Evolutionary conservation across 75 land plant genomes (phyloP), one percentile per base, ranked within the genome.

Genomic region (Sequoia sempervirens): DNA sequence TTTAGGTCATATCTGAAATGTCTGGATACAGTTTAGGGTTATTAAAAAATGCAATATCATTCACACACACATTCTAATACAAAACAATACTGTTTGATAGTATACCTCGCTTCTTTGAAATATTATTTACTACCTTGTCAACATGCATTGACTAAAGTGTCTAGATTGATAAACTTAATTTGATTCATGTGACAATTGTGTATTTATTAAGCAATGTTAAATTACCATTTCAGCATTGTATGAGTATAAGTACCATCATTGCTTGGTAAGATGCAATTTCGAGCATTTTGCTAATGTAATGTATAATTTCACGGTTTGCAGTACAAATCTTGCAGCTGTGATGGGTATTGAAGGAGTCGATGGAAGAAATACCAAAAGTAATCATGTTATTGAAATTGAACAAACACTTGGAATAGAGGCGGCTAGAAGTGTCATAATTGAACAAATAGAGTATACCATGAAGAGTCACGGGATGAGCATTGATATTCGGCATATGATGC

Each of bases 401-500:
- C 88, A 86, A 79, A 91, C 90, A 74, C 93, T 97, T 54, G 99
- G 99, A 69, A 95, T 97, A 84, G 99, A 97, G 90, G 99, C 97
- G 81, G 99, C 99, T 46, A 90, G 99, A 79, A 86, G 72, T 13
- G 85, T 90, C 37, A 97, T 97, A 56, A 95, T 97, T 83, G 84
- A 92, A 78, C 93, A 97, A 84, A 95, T 97, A 85, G 85, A 94
- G 79, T 86, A 89, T 45, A 94, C 93, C 4, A 95, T 97, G 97
- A 79, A 69, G 4, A 85, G 87, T 73, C 97, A 97, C 83, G 96
- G 94, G 12, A 97, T 97, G 94, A 93, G 88, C 83, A 97, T 97
- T 47, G 99, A 97, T 76, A 87, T 85, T 26, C 93, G 99, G 11
- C 99, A 97, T 82, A 97, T 97, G 99, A 97, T 89, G 96, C 97